Percentiles rank a stretch among this genome's conserved stretches.
phyloP scores from a whole-genome alignment of 768 basidiomycete genomes.

The Candolleomyces aberdarensis region DNA sequence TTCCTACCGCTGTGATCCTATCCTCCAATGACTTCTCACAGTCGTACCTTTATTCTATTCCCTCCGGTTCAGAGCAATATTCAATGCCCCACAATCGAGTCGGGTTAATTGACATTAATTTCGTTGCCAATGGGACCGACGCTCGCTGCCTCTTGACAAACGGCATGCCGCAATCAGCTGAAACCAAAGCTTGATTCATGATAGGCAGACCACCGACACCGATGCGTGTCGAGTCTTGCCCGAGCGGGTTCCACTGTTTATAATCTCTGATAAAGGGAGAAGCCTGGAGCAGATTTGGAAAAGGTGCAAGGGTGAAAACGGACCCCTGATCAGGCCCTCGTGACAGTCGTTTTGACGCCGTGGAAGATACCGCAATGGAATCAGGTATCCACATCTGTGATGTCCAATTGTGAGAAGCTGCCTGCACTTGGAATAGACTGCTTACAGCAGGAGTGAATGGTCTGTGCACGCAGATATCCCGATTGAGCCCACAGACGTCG shows the following conservation, averaged over 20 bases:
- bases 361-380: slow-evolving; percentile 19
- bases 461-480: background rate
- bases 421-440: background rate
- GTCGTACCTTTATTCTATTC: slow-evolving; percentile 1
- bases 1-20: slow-evolving; percentile 3
- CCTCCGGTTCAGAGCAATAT: background rate
- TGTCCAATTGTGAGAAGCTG: slow-evolving; percentile 13
- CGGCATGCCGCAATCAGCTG: slow-evolving; percentile 37
- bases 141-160: slow-evolving; percentile 3
- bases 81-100: background rate
- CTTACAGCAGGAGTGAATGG: background rate
- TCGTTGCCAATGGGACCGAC: no score
- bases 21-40: slow-evolving; percentile 1
- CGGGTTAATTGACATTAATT: background rate
- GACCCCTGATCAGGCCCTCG: slow-evolving; percentile 32
- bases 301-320: slow-evolving; percentile 17
- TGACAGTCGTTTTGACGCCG: slow-evolving; percentile 27
- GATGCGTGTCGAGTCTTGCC: no score
- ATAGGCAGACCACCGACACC: no score
- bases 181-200: slow-evolving; percentile 7
- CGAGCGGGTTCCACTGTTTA: slow-evolving; percentile 11
- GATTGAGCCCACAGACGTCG: background rate
- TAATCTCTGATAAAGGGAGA: slow-evolving; percentile 28
- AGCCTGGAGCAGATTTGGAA: slow-evolving; percentile 25
- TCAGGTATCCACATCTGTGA: slow-evolving; percentile 23